Conservation (phyloP, 2,329 filamentous ascomycete species). For the Juglanconis juglandina region DNA sequence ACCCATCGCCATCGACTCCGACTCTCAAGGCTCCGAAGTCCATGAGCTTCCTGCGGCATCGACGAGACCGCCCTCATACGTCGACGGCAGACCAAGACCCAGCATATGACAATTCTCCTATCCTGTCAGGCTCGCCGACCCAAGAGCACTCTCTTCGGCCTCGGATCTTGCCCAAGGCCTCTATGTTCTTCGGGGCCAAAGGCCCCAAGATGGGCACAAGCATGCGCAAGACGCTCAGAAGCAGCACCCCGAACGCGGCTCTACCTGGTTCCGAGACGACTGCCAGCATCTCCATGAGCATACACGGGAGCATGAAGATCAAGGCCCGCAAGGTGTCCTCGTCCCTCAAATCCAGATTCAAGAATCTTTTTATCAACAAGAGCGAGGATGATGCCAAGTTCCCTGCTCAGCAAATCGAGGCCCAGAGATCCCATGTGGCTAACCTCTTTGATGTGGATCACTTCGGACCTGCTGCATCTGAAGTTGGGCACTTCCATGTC, state of each 20-base stretch:
- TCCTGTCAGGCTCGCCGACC: constrained; percentile 19
- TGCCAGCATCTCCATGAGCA: constrained; percentile 19
- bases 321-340: constrained; percentile 61
- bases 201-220: constrained; percentile 31
- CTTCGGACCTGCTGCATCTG: constrained; percentile 15
- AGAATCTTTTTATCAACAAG: constrained; percentile 49
- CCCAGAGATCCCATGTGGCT: constrained; percentile 34
- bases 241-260: constrained; percentile 35
- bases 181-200: constrained; percentile 41
- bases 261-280: constrained; percentile 1
- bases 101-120: constrained; percentile 31
- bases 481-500: constrained; percentile 4
- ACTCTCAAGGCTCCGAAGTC: constrained; percentile 48
- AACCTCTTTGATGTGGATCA: constrained; percentile 19
- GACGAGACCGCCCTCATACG: constrained; percentile 25
- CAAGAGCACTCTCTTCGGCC: neutral
- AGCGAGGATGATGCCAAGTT: constrained; percentile 34
- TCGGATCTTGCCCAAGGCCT: constrained; percentile 37
- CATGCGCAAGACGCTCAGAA: constrained; percentile 49
- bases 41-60: constrained; percentile 45
- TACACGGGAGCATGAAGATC: constrained; percentile 39
- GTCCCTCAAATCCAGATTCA: constrained; percentile 59
- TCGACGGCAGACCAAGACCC: constrained; percentile 1
- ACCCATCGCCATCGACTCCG: constrained; percentile 20
- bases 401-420: constrained; percentile 52